A percentile compares a stretch with the other conserved stretches of the same genome.
phyloP scores from a whole-genome alignment of 306 rosid genomes.

The Malus sieversii region DNA sequence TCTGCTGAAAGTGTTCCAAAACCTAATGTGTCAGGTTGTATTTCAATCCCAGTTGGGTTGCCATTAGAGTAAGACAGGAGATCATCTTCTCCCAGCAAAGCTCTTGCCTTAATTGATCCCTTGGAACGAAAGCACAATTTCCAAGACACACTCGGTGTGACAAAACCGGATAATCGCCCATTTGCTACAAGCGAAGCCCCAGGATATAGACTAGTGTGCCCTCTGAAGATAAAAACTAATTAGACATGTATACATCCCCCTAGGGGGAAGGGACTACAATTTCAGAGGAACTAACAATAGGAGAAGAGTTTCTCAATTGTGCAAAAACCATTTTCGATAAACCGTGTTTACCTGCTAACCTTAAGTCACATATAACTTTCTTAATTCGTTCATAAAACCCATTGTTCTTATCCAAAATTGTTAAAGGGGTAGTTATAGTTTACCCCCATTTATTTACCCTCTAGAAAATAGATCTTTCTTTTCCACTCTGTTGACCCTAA shows the following conservation, averaged over 20 bases:
- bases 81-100: constrained; percentile 37
- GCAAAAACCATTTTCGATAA: no score
- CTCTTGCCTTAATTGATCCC: constrained; percentile 23
- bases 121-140: constrained; percentile 19
- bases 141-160: constrained; percentile 2
- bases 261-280: no score
- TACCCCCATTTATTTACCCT: no score
- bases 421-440: no score
- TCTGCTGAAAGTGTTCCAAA: constrained; percentile 31
- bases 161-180: constrained; percentile 12
- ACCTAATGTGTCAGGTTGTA: constrained; percentile 17
- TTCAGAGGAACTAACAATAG: no score
- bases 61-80: constrained; percentile 24
- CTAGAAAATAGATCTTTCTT: no score
- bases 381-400: not conserved
- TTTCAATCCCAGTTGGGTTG: constrained; percentile 13
- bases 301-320: no score
- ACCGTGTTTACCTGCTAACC: not conserved
- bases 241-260: not conserved
- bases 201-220: not conserved
- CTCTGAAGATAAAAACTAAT: constrained; percentile 1
- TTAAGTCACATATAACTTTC: not conserved
- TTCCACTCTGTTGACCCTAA: no score
- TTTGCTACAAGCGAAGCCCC: not conserved
- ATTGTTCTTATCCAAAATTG: not conserved